Base-by-base conservation (phyloP, 169 alveolate species). In the Plasmodium chabaudi region DNA sequence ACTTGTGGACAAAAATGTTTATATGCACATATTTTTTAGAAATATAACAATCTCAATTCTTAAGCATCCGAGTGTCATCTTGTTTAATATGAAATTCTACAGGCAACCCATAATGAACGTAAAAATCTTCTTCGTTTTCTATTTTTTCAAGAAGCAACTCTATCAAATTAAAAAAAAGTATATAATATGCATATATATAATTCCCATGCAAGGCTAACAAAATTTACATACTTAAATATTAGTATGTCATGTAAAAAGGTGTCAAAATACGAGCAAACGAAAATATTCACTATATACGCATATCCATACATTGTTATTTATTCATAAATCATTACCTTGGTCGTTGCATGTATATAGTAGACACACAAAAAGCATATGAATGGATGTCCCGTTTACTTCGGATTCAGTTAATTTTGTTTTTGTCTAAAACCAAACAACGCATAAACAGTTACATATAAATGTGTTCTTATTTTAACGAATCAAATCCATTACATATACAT, bases 281-380 rank as follows among this genome's bases (percentile, higher is more conserved):
- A 34, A 1, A 34, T 34, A 34, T 34, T 34, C 42, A 34, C 42
- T 3, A 57, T 51, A 1, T 71, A 51, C 56, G 27, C 63, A 9
- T 63, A 13, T 60, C 9, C 47, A 15, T 55, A 53, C 42, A 49
- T 61, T 46, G 46, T 19, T 61, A 25, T 5, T 21, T 3, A 64
- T 61, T 63, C 51, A 44, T 9, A 64, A 12, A 47, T 12, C n/a
- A 51, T 63, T 79, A 79, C 89, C 89, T 56, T 79, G 89, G 21
- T 79, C 89, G 19, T 79, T 79, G 47, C 89, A 79, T n/a, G 89
- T 79, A 57, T 79, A 79, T 34, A 79, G 42, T 27, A 79, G 34
- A 27, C 89, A 79, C 21, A 79, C 89, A 49, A 79, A 79, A 49
- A 79, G 84, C 89, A 79, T 79, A 13, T 79, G 89, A n/a, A 79